phyloP scores from a whole-genome alignment of 306 rosid genomes.

The Dryas drummondii region DNA sequence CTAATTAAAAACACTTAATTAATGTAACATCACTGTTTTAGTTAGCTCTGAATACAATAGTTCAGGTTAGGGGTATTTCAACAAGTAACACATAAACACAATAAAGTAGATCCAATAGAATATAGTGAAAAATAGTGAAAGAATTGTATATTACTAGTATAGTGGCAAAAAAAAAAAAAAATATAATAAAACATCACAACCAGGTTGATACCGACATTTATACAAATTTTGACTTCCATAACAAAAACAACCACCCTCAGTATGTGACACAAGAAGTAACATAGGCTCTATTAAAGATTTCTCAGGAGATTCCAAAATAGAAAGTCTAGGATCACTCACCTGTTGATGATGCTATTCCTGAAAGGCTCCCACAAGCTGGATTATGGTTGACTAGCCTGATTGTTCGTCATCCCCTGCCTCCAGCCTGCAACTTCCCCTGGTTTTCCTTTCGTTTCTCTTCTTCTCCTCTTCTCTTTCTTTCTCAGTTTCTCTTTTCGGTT shows the following conservation, averaged over 20 bases:
- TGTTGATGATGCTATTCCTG: constrained; percentile 96
- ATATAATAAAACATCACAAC: not conserved
- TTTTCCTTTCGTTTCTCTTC: too few relatives aligned
- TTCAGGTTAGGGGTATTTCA: constrained; percentile 25
- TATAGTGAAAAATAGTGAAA: not conserved
- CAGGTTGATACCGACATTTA: constrained; percentile 21
- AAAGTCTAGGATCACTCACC: constrained; percentile 61
- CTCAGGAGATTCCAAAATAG: constrained; percentile 12
- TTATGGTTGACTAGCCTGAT: too few relatives aligned
- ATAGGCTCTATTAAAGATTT: not conserved
- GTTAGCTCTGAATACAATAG: constrained; percentile 25
- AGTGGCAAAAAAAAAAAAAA: not conserved
- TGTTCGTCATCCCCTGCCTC: too few relatives aligned
- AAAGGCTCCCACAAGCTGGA: constrained; percentile 81
- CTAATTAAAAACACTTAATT: constrained; percentile 37
- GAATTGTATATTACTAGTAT: not conserved
- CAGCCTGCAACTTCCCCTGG: too few relatives aligned
- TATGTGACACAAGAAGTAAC: constrained; percentile 7
- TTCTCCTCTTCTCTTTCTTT: too few relatives aligned
- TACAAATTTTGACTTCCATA: constrained; percentile 11
- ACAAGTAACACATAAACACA: constrained; percentile 6
- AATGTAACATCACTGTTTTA: constrained; percentile 2
- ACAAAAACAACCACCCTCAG: not conserved
- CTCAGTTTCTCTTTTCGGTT: too few relatives aligned
- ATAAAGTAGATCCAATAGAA: constrained; percentile 5